These are phyloP conservation scores for Coccinonectria pachysandricola DNA, from an alignment of 2,329 filamentous ascomycete species.

Conservation along the genomic window DNA sequence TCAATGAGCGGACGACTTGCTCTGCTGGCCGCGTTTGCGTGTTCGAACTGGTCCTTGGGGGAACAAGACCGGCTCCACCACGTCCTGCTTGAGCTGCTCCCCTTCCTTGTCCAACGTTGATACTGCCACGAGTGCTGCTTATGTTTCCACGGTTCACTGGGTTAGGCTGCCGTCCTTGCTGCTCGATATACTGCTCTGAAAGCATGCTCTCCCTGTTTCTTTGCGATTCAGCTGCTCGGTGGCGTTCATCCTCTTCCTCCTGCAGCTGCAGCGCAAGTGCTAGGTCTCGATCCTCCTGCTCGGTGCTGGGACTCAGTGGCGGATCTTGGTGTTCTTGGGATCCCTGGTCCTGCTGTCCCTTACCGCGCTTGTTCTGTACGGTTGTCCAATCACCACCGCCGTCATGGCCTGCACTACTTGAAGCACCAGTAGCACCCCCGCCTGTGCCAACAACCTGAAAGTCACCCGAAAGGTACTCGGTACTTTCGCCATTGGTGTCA, in stretches of 20 bases:
- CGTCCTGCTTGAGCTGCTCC: slow-evolving; percentile 1
- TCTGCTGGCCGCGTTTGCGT: slow-evolving; percentile 7
- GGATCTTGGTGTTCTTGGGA: too few species aligned
- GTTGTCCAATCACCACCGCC: slow-evolving; percentile 42
- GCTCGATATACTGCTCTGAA: slow-evolving; percentile 61
- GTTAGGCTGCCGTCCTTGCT: slow-evolving; percentile 37
- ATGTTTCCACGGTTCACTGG: slow-evolving; percentile 15
- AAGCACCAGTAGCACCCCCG: slow-evolving; percentile 9
- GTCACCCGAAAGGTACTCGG: slow-evolving; percentile 82
- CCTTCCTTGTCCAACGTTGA: background rate
- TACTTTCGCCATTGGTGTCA: slow-evolving; percentile 73
- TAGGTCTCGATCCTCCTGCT: slow-evolving; percentile 76
- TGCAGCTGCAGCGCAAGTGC: slow-evolving; percentile 87
- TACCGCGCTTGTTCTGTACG: slow-evolving; percentile 30
- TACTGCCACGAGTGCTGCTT: too few species aligned
- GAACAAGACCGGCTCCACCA: slow-evolving; percentile 10
- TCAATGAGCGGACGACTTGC: slow-evolving; percentile 34
- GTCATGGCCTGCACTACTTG: slow-evolving; percentile 11
- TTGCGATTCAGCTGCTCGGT: slow-evolving; percentile 54
- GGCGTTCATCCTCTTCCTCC: slow-evolving; percentile 80
- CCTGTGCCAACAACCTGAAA: slow-evolving; percentile 68
- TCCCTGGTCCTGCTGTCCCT: slow-evolving; percentile 14
- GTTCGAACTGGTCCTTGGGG: slow-evolving; percentile 14
- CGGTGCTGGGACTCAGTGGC: slow-evolving; percentile 32
- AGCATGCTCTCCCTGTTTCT: slow-evolving; percentile 56